Evolutionary conservation across 2,329 filamentous ascomycete genomes (phyloP).

Genomic region (Endocalyx cinctus): DNA sequence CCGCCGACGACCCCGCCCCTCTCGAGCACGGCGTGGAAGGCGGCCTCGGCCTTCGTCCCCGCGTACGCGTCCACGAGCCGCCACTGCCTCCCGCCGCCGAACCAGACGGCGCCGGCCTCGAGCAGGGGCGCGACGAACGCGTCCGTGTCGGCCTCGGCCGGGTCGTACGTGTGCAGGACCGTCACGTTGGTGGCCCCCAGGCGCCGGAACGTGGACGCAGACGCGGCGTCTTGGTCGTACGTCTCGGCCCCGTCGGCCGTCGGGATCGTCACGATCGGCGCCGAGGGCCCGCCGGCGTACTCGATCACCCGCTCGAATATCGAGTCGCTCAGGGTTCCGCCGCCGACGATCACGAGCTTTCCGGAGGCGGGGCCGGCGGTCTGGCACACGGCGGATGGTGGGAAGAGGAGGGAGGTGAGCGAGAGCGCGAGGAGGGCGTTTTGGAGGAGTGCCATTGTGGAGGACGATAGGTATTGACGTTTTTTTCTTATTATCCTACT

Average conservation of each 20-base stretch:
- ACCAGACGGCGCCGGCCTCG: constrained; percentile 22
- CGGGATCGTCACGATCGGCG: constrained; percentile 26
- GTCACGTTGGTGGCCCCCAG: constrained; percentile 25
- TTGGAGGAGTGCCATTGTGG: neutral
- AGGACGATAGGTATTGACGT: neutral
- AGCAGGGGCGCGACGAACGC: constrained; percentile 23
- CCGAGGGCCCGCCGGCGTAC: constrained; percentile 19
- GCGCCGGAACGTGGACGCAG: constrained; percentile 21
- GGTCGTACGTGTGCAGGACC: constrained; percentile 28
- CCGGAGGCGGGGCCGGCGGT: constrained; percentile 24
- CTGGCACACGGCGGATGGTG: constrained; percentile 9
- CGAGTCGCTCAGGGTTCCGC: constrained; percentile 23
- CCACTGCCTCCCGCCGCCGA: constrained; percentile 29
- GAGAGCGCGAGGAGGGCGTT: constrained; percentile 9
- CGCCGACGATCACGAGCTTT: constrained; percentile 26
- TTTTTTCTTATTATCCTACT: neutral
- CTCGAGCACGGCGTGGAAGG: constrained; percentile 23
- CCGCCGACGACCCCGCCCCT: constrained; percentile 25
- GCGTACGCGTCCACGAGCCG: constrained; percentile 29
- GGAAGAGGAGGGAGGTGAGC: constrained; percentile 5
- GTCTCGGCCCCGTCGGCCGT: constrained; percentile 23
- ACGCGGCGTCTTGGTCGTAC: constrained; percentile 22
- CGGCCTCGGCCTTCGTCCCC: constrained; percentile 23
- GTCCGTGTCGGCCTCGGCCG: constrained; percentile 24
- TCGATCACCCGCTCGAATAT: constrained; percentile 28